These are phyloP conservation scores for Saccharum spontaneum DNA, from an alignment of 176 grass and related monocot genomes.

Conservation along the genomic window DNA sequence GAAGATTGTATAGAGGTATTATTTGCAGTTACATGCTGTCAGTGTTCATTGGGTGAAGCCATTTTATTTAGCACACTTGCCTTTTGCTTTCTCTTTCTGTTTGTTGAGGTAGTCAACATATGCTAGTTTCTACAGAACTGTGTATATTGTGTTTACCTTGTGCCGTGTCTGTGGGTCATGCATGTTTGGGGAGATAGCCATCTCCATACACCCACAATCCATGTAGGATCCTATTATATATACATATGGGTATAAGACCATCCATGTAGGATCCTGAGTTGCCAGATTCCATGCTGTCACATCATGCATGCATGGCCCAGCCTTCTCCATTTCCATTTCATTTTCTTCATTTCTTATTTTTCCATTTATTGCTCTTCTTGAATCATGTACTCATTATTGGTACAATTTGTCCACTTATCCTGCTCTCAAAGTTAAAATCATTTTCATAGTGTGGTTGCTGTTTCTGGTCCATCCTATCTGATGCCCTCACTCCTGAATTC, in stretches of 20 bases:
- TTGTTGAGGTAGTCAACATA: conserved; percentile 1
- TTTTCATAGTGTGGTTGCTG: background rate
- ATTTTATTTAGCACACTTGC: conserved; percentile 18
- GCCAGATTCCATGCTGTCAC: background rate
- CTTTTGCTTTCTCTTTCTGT: background rate
- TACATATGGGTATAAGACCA: background rate
- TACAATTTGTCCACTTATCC: background rate
- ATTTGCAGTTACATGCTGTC: conserved; percentile 14
- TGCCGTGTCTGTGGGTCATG: background rate
- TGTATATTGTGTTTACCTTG: background rate
- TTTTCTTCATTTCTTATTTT: background rate
- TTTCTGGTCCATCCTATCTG: background rate
- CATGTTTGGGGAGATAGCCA: background rate
- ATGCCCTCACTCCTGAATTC: conserved; percentile 4
- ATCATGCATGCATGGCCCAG: background rate
- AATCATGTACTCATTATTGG: background rate
- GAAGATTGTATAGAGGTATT: background rate
- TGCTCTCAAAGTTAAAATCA: background rate
- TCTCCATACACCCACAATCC: background rate
- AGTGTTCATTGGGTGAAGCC: background rate
- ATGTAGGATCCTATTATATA: background rate
- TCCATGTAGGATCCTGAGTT: background rate
- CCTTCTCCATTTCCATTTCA: background rate
- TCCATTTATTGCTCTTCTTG: background rate
- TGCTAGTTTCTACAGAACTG: conserved; percentile 13